Percentiles rank a stretch among this genome's conserved stretches.
Evolutionary conservation across 345 rosid species (phyloP).

Genomic region (Clarkia xantiana): DNA sequence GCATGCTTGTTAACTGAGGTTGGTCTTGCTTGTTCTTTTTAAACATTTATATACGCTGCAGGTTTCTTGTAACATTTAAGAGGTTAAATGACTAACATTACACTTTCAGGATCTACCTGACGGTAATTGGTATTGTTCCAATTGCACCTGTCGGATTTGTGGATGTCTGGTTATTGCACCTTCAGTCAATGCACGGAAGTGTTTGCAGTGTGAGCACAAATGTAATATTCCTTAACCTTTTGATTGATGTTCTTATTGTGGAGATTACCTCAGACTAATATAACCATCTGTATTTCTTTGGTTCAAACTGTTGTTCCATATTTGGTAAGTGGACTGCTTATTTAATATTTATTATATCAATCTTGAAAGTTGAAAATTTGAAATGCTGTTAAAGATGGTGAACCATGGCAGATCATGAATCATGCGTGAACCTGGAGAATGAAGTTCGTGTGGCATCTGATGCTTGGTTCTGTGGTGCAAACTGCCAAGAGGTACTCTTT

Average conservation of each 20-base stretch:
- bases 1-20: conserved; percentile 78
- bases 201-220: conserved; percentile 80
- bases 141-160: conserved; percentile 75
- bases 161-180: conserved; percentile 42
- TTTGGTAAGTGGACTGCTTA: no score
- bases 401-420: conserved; percentile 43
- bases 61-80: background rate
- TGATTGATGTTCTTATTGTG: background rate
- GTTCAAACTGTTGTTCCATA: no score
- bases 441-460: conserved; percentile 27
- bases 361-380: no score
- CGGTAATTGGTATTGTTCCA: conserved; percentile 87
- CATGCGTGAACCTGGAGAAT: conserved; percentile 35
- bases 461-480: conserved; percentile 54
- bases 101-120: conserved; percentile 69
- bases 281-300: no score
- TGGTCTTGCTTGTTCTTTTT: conserved; percentile 12
- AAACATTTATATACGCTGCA: background rate
- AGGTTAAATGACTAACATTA: conserved; percentile 3
- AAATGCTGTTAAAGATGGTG: no score
- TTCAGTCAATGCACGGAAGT: conserved; percentile 36
- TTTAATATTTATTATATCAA: no score
- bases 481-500: conserved; percentile 54
- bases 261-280: background rate
- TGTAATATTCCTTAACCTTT: conserved; percentile 30